Base-by-base conservation (phyloP, 768 basidiomycete genomes). In the Macrolepiota fuliginosa region DNA sequence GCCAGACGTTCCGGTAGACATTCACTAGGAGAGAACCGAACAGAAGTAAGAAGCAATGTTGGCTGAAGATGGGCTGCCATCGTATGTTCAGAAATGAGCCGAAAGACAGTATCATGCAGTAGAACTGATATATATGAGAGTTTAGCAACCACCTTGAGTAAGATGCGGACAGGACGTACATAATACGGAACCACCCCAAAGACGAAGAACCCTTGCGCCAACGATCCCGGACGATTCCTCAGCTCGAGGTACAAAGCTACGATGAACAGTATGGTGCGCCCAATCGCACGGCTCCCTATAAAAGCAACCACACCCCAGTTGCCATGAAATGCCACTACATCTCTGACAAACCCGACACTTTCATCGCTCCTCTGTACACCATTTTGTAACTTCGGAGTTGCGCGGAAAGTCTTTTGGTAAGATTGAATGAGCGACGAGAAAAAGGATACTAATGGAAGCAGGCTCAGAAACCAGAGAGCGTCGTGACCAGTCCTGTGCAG, bases 1-100 rank as follows among this genome's bases (percentile, higher is more conserved):
- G 87, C 73, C 77, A 86, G 6, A 88, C 51, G 63, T 83, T 79
- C 7, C 85, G 78, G 62, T 83, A 86, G 22, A 73, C 70, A 64
- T 79, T 86, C 0, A 86, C 74, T 1, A 56, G 61, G 66, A 81
- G 79, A 0, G 73, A 70, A 35, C 72, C 66, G 7, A 83, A 62
- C 13, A 86, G 57, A 49, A 78, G 37, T 4, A 52, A 9, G 39
- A 52, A 59, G 39, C 58, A 59, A 29, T 59, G 58, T 19, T n/a
- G 50, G 27, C 58, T 42, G 24, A 59, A 59, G 35, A 32, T 52
- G 4, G 10, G 27, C 24, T 40, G 49, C 25, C 15, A 40, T 17
- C 13, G 12, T 17, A n/a, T 29, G 17, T 45, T n/a, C 25, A 39
- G 50, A 19, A 47, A 9, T 4, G 58, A 51, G 22, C 27, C 37